Base-by-base conservation (phyloP, 352 stramenopile genomes). In the Globisporangium parvum region DNA sequence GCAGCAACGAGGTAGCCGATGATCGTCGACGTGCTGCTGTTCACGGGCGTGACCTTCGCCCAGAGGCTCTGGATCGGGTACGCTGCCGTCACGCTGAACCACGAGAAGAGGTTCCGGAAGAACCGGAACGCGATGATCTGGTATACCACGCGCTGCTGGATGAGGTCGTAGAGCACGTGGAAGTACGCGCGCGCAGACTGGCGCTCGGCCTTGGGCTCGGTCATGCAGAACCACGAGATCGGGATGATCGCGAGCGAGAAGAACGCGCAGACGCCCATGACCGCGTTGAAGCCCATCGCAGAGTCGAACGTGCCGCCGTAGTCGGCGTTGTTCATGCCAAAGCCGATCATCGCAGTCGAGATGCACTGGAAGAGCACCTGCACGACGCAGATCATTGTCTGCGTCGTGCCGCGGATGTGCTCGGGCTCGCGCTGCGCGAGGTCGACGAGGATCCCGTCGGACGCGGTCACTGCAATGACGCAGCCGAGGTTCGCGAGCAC, bases 341-440 rank as follows among this genome's bases (percentile, higher is more conserved):
- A 70, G 15, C 77, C 77, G 39, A 71, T 71, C 49, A 90, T 61
- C 18, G 78, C 65, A 5, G 65, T 68, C 28, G 77, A 73, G 15
- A 85, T 21, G 31, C 78, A 57, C n/a, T 63, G 61, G 47, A 79
- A 70, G 3, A 60, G 55, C 26, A 65, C 52, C 33, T 66, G 69
- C 33, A 67, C 51, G 26, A 69, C 67, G 59, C 70, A 86, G 18
- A 78, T 73, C 62, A 80, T 75, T 9, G 75, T 84, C 57, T 86
- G 75, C 39, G 80, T 61, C 49, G 72, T 75, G 47, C 77, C 77
- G 42, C 80, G 77, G 9, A 59, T 60, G 26, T 63, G 62, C 23
- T 69, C 59, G 0, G 76, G 65, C 49, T 91, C 80, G 47, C 78
- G 77, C 55, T 87, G 74, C 6, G 77, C 77, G 37, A 87, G 53